Conservation (phyloP, 1,284 basidiomycete genomes). For the Marasmius sp. region DNA sequence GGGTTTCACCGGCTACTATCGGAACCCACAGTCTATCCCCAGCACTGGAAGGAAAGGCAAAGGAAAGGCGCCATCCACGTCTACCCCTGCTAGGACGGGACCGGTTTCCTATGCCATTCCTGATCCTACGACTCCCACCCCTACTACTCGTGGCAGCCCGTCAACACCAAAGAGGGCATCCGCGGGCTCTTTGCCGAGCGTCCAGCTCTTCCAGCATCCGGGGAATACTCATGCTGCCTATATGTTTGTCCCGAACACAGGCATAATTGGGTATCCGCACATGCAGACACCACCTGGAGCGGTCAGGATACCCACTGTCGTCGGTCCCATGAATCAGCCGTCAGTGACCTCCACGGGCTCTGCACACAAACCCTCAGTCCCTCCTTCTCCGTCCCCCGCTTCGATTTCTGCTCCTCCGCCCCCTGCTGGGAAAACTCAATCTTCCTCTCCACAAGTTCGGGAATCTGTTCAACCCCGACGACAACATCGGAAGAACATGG, state of each 20-base stretch:
- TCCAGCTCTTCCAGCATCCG: neutral
- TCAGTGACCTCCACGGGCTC: no score
- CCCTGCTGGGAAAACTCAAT: neutral
- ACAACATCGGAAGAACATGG: neutral
- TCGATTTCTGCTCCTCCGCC: neutral
- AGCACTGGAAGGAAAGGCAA: neutral
- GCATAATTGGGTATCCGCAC: neutral
- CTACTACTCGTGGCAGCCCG: conserved; percentile 3
- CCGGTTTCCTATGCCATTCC: neutral
- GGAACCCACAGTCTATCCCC: neutral
- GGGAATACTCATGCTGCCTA: neutral
- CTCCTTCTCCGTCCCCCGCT: neutral
- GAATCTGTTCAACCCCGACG: neutral
- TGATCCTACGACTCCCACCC: neutral
- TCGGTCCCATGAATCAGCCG: neutral
- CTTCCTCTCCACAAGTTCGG: neutral
- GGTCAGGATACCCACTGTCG: neutral
- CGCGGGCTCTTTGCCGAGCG: neutral
- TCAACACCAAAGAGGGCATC: conserved; percentile 28
- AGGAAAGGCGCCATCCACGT: neutral
- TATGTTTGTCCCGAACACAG: neutral
- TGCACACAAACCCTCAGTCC: neutral
- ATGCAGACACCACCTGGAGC: neutral
- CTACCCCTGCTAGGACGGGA: neutral
- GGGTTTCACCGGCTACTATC: conserved; percentile 2